Percentiles rank a stretch among this genome's conserved stretches.
These are phyloP conservation scores for Thielaviopsis musarum DNA, from an alignment of 2,329 filamentous ascomycete genomes.

Conservation along the genomic window DNA sequence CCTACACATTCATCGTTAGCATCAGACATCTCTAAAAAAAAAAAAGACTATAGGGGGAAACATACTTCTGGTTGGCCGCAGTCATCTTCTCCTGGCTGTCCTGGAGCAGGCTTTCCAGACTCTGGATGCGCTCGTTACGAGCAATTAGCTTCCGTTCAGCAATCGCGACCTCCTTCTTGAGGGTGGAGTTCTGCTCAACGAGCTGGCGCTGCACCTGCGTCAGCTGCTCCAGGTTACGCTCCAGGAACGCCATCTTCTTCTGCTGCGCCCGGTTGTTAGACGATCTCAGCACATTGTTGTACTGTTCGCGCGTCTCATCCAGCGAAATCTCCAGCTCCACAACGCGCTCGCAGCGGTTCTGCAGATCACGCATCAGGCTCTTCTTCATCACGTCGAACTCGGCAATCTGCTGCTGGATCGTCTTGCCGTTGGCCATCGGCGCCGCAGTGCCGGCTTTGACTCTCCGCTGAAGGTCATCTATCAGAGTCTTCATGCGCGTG, in stretches of 20 bases:
- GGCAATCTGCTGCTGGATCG: conserved; percentile 90
- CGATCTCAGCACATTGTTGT: conserved; percentile 92
- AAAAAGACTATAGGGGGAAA: conserved; percentile 15
- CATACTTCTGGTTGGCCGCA: conserved; percentile 89
- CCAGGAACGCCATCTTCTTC: conserved; percentile 99
- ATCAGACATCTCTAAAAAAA: conserved; percentile 17
- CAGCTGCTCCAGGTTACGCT: conserved; percentile 93
- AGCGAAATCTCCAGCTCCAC: conserved; percentile 96
- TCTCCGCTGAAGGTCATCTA: conserved; percentile 63
- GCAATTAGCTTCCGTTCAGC: conserved; percentile 94
- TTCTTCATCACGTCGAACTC: conserved; percentile 99
- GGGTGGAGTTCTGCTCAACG: conserved; percentile 87
- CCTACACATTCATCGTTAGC: conserved; percentile 29
- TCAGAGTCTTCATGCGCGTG: conserved; percentile 58
- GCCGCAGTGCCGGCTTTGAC: conserved; percentile 44
- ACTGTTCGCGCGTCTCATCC: conserved; percentile 94
- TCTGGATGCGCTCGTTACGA: conserved; percentile 90
- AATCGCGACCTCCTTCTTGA: conserved; percentile 99
- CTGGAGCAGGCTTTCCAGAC: conserved; percentile 77
- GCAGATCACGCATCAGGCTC: conserved; percentile 93
- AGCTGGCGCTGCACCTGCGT: conserved; percentile 95
- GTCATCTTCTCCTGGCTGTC: conserved; percentile 98
- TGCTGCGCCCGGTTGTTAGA: conserved; percentile 98
- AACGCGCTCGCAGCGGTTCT: conserved; percentile 94
- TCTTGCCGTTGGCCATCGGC: conserved; percentile 67